phyloP scores from a whole-genome alignment of 768 basidiomycete species.

The Mycena rosella region DNA sequence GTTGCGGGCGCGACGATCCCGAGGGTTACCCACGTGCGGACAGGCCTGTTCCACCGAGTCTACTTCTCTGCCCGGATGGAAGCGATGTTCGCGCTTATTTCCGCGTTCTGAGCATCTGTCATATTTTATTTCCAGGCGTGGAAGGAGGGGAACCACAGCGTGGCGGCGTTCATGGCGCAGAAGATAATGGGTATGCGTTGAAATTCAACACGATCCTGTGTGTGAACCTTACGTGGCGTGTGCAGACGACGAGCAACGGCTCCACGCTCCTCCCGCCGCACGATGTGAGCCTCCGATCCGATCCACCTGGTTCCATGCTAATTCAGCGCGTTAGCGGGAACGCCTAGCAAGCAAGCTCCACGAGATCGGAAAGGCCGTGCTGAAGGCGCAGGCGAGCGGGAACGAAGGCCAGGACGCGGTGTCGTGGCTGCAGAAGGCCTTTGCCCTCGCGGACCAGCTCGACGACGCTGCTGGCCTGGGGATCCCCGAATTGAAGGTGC shows the following conservation, averaged over 20 bases:
- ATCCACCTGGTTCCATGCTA: constrained; percentile 37
- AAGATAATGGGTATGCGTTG: constrained; percentile 83
- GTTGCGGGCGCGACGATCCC: constrained; percentile 69
- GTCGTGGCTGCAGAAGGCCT: constrained; percentile 86
- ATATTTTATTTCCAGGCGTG: constrained; percentile 79
- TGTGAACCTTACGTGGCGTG: constrained; percentile 47
- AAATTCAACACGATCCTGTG: too few relatives aligned
- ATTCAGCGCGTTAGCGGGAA: constrained; percentile 69
- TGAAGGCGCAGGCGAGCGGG: constrained; percentile 58
- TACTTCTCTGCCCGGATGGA: constrained; percentile 91
- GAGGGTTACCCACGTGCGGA: constrained; percentile 69
- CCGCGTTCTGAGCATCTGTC: constrained; percentile 31
- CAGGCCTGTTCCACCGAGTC: constrained; percentile 74
- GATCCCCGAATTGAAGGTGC: constrained; percentile 75
- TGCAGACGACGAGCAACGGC: constrained; percentile 75
- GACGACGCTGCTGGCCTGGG: constrained; percentile 67
- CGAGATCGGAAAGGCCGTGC: constrained; percentile 79
- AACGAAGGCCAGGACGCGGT: constrained; percentile 64
- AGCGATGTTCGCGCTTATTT: constrained; percentile 65
- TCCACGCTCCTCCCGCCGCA: constrained; percentile 71
- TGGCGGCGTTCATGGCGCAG: constrained; percentile 87
- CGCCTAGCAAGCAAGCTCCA: constrained; percentile 80
- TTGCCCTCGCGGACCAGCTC: constrained; percentile 75
- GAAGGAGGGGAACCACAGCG: constrained; percentile 83
- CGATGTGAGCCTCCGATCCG: constrained; percentile 68